Evolutionary conservation across 2,329 filamentous ascomycete species (phyloP), one percentile per base, ranked within the genome.

Genomic region (Xylariales sp.): DNA sequence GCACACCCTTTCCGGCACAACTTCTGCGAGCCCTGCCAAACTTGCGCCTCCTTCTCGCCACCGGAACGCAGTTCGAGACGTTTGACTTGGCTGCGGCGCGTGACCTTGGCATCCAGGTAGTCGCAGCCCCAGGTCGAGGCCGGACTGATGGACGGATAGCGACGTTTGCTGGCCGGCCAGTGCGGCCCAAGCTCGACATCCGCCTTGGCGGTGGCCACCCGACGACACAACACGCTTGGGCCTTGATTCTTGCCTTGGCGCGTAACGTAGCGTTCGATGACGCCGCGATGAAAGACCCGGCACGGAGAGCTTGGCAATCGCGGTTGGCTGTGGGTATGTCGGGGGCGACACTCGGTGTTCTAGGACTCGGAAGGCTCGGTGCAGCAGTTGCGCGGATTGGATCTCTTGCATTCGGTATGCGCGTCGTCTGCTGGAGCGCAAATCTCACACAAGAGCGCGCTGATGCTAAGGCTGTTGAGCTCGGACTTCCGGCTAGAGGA

Each of bases 341-440:
- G 1, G 89, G 89, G 0, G 87, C 88, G 75, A 90, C 85, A 1
- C 79, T 91, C 14, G 89, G 85, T 0, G 71, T 89, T 1, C 77
- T 91, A 0, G 90, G 90, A 0, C 77, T 92, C 0, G 90, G 90
- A 0, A 84, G 86, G 54, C 78, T 92, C 0, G 90, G 90, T 0
- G 83, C 84, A 2, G 83, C 84, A 34, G 85, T 87, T 16, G 90
- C 87, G 0, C 82, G 84, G 67, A 88, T 91, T 16, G 89, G 85
- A 1, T 75, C 84, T 16, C 77, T 86, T 59, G 88, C 84, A 1
- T 92, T 89, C 74, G 89, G 88, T 7, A 91, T 92, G 89, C 82
- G 82, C 8, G 81, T 91, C 1, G 73, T 90, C 0, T 86, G 85
- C 43, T 92, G 90, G 90, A 91, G 88, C 72, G 79, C 82, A 43